These are phyloP conservation scores for Sporothrix brunneoviolacea DNA, from an alignment of 2,329 filamentous ascomycete species.

Conservation along the genomic window DNA sequence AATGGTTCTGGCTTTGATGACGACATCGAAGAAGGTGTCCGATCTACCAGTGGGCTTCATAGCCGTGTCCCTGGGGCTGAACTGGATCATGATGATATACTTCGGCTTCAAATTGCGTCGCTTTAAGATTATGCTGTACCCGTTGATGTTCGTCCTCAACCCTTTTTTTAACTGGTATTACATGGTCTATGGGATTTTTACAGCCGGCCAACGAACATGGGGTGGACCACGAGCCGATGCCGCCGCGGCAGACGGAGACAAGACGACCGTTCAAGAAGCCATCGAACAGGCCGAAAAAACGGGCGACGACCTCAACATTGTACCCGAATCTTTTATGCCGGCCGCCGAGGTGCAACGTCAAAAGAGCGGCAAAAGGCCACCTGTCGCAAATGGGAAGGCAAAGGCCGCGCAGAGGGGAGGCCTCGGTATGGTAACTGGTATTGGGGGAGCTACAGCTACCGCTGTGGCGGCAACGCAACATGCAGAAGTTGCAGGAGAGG, in stretches of 20 bases:
- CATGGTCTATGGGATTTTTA: slow-evolving; percentile 96
- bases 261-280: slow-evolving; percentile 74
- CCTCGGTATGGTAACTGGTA: background rate
- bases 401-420: background rate
- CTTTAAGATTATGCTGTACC: slow-evolving; percentile 93
- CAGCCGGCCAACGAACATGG: slow-evolving; percentile 90
- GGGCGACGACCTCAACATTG: slow-evolving; percentile 84
- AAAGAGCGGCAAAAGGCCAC: slow-evolving; percentile 20
- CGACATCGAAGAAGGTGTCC: slow-evolving; percentile 69
- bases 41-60: slow-evolving; percentile 91
- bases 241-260: slow-evolving; percentile 63
- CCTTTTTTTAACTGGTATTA: slow-evolving; percentile 98
- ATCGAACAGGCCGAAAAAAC: slow-evolving; percentile 70
- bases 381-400: slow-evolving; percentile 18
- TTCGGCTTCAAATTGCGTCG: slow-evolving; percentile 81
- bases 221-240: slow-evolving; percentile 89
- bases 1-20: slow-evolving; percentile 79
- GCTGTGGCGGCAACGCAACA: too few relatives aligned
- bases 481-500: background rate
- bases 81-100: slow-evolving; percentile 94
- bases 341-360: slow-evolving; percentile 38
- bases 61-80: slow-evolving; percentile 81
- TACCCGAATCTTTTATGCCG: slow-evolving; percentile 74
- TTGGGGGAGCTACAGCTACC: background rate
- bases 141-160: slow-evolving; percentile 90